Evolutionary conservation across 495 filamentous ascomycete genomes (phyloP), one percentile per base, ranked within the genome.

Genomic region (Aspergillus diversus): DNA sequence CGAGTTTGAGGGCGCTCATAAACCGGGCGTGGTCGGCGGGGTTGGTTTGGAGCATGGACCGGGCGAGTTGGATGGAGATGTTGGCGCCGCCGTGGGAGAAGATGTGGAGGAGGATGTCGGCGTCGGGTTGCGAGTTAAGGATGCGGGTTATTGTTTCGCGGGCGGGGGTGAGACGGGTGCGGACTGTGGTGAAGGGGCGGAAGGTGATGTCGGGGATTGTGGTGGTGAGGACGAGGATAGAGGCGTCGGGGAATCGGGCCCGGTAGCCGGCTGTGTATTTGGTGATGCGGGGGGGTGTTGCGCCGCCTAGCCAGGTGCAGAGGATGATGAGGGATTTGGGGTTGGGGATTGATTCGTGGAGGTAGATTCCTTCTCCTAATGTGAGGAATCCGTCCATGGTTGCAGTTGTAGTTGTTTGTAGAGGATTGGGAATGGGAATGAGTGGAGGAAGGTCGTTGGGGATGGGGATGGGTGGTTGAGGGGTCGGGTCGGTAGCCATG

Each of bases 71-170:
- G 13, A 27, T 42, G 7, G 42, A 53, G 46, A 27, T 52, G 39
- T 57, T 63, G 3, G 32, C 12, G 15, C 60, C 60, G 53, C 60
- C 60, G 32, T 63, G 53, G n/a, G 60, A 63, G 60, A 63, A 63
- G 46, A 57, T 17, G 31, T 63, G 60, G n/a, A 63, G 54, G 4
- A 63, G 60, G 43, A 55, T 37, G 3, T 21, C 4, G 50, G 35
- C 39, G 43, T 32, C 37, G 1, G 37, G 37, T 7, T 39, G 37
- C 1, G 37, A 39, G 16, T 43, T 11, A 27, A 39, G 52, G 3
- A 42, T 56, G n/a, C 11, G 35, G 5, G 12, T 1, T 15, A 63
- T 42, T 2, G 48, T 32, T 13, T 13, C 60, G 1, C 60, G 53
- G 5, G 60, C 60, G 0, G 60, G 54, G 0, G 53, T 31, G 5